phyloP scores from a whole-genome alignment of 2,329 filamentous ascomycete genomes.

The Monosporascus sp. region DNA sequence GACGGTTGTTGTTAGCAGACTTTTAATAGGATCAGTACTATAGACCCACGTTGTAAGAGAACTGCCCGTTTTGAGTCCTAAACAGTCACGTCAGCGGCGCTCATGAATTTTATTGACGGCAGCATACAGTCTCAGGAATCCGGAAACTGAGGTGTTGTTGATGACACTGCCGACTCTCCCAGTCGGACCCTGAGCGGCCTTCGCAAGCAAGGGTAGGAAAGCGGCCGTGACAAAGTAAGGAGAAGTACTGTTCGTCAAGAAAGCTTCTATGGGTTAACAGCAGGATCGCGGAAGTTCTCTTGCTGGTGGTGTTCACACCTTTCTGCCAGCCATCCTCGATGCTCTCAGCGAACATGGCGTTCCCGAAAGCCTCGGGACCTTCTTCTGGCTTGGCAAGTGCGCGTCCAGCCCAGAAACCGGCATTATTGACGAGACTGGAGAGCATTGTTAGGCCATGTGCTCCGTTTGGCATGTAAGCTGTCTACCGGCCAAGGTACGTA shows the following conservation, averaged over 20 bases:
- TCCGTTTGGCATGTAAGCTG: not conserved
- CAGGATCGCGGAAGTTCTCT: not conserved
- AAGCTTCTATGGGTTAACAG: not conserved
- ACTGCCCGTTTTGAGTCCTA: not conserved
- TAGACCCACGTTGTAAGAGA: not conserved
- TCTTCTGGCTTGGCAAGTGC: conserved; percentile 11
- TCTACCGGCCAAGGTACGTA: not conserved
- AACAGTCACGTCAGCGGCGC: too few species aligned
- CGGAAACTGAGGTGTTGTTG: conserved; percentile 48
- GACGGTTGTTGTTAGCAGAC: not conserved
- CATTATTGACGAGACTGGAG: conserved; percentile 45
- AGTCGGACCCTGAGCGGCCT: conserved; percentile 38
- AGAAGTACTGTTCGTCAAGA: conserved; percentile 43
- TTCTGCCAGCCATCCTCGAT: conserved; percentile 23
- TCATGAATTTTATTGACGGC: too few species aligned
- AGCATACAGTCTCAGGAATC: conserved; percentile 38
- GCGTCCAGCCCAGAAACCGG: conserved; percentile 35
- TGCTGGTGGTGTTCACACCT: conserved; percentile 24
- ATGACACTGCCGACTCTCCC: conserved; percentile 46
- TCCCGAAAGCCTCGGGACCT: conserved; percentile 19
- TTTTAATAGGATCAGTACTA: not conserved
- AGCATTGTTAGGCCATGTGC: not conserved
- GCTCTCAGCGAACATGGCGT: conserved; percentile 20
- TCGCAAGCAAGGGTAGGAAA: conserved; percentile 48
- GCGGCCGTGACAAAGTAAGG: conserved; percentile 50